Conservation (phyloP, 73 alveolate genomes). For the Diophrys appendiculata region DNA sequence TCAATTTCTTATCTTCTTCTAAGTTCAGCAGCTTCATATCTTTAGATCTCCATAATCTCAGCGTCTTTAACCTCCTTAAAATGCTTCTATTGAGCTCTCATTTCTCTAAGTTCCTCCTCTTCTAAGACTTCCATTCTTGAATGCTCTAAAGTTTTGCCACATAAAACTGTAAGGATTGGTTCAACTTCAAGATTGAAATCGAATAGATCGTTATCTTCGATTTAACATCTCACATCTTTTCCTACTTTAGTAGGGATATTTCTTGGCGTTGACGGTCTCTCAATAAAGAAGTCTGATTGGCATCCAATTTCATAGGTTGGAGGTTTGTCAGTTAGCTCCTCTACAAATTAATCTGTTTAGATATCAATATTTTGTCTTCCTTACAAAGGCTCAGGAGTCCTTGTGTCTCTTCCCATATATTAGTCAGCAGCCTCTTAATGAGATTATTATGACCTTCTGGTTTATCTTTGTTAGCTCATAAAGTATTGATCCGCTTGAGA, state of each 20-base stretch:
- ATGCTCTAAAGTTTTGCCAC: conserved; percentile 89
- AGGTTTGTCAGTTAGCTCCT: conserved; percentile 70
- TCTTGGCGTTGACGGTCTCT: conserved; percentile 78
- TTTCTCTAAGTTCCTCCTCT: conserved; percentile 90
- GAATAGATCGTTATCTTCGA: conserved; percentile 92
- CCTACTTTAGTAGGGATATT: conserved; percentile 70
- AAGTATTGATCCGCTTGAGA: conserved; percentile 9
- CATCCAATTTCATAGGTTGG: conserved; percentile 80
- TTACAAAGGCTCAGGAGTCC: conserved; percentile 34
- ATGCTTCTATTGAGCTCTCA: conserved; percentile 88
- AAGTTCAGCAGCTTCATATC: conserved; percentile 82
- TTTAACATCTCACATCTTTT: conserved; percentile 67
- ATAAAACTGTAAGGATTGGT: conserved; percentile 89
- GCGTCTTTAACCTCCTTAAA: conserved; percentile 85
- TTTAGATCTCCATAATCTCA: conserved; percentile 85
- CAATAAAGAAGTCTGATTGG: conserved; percentile 86
- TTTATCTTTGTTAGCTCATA: conserved; percentile 27
- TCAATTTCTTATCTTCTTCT: conserved; percentile 86
- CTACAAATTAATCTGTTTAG: conserved; percentile 66
- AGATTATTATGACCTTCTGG: conserved; percentile 20
- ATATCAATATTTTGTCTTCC: conserved; percentile 65
- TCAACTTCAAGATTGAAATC: conserved; percentile 94
- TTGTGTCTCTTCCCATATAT: conserved; percentile 25
- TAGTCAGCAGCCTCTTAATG: conserved; percentile 25
- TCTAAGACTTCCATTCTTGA: conserved; percentile 96